Evolutionary conservation across 345 rosid genomes (phyloP).

Genomic region (Eucalyptus regnans): DNA sequence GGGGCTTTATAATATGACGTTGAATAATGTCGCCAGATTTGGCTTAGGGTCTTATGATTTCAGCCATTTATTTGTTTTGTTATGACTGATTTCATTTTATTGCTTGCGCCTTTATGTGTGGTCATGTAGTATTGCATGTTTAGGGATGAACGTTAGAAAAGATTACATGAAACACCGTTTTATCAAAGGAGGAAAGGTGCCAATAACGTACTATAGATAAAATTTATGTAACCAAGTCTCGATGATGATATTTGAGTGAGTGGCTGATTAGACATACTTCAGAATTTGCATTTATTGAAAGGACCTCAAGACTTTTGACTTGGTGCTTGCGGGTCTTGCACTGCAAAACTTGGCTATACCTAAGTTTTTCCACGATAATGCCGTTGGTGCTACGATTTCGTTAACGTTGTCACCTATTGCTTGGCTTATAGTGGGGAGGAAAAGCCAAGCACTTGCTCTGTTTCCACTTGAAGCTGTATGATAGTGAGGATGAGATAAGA

Average conservation of each 20-base stretch:
- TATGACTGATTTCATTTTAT: neutral
- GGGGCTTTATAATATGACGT: too few relatives aligned
- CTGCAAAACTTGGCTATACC: neutral
- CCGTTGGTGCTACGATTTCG: neutral
- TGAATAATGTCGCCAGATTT: neutral
- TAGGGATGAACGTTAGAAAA: neutral
- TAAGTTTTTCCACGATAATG: neutral
- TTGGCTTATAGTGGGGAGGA: too few relatives aligned
- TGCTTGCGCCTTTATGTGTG: neutral
- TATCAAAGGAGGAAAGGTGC: neutral
- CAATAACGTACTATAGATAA: neutral
- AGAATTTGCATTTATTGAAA: too few relatives aligned
- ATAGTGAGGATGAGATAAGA: too few relatives aligned
- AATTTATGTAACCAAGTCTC: neutral
- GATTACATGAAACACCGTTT: neutral
- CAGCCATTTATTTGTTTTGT: neutral
- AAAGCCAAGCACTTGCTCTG: neutral
- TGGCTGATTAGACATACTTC: neutral
- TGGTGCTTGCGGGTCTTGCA: too few relatives aligned
- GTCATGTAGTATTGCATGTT: neutral
- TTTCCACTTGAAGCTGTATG: too few relatives aligned
- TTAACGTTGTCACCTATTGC: too few relatives aligned
- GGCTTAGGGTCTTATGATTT: neutral
- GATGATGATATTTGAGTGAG: neutral
- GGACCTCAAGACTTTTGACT: too few relatives aligned